These are phyloP conservation scores for Kodamaea jinghongensis DNA, from an alignment of 805 yeast genomes.

Conservation along the genomic window DNA sequence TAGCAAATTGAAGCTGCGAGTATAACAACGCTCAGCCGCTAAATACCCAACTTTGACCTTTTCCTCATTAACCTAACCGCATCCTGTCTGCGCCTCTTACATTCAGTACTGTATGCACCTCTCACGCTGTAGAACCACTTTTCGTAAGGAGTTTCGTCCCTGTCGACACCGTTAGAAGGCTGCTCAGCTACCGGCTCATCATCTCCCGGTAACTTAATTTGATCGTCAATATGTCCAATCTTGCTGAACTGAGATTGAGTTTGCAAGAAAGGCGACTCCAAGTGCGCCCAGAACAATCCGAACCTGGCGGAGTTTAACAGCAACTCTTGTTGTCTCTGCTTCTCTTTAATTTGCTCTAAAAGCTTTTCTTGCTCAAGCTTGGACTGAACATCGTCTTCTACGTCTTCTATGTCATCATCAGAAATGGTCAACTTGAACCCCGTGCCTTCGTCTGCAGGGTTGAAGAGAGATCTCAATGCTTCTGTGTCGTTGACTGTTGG, in stretches of 20 bases:
- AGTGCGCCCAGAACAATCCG: slow-evolving; percentile 78
- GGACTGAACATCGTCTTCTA: slow-evolving; percentile 22
- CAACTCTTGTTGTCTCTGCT: slow-evolving; percentile 26
- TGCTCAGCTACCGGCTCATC: slow-evolving; percentile 11
- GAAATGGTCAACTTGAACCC: slow-evolving; percentile 41
- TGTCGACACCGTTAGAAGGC: slow-evolving; percentile 21
- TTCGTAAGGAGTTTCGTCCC: slow-evolving; percentile 54
- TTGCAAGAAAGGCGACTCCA: slow-evolving; percentile 79
- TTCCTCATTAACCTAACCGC: slow-evolving; percentile 58
- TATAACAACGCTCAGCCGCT: not conserved
- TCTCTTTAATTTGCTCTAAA: slow-evolving; percentile 29
- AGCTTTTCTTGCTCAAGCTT: slow-evolving; percentile 22
- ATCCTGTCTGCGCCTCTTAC: slow-evolving; percentile 75
- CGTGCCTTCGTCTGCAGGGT: slow-evolving; percentile 22
- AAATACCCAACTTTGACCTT: slow-evolving; percentile 16
- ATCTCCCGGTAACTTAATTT: slow-evolving; percentile 37
- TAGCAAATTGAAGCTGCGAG: too few relatives aligned
- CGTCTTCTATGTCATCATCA: slow-evolving; percentile 42
- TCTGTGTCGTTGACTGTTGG: slow-evolving; percentile 48
- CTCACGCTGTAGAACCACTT: slow-evolving; percentile 80
- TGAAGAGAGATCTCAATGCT: slow-evolving; percentile 58
- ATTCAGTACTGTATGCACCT: slow-evolving; percentile 73
- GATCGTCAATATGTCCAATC: slow-evolving; percentile 36
- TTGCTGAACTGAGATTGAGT: slow-evolving; percentile 80
- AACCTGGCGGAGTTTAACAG: slow-evolving; percentile 21